Base-by-base conservation (phyloP, 345 rosid species). In the Citrus maxima region DNA sequence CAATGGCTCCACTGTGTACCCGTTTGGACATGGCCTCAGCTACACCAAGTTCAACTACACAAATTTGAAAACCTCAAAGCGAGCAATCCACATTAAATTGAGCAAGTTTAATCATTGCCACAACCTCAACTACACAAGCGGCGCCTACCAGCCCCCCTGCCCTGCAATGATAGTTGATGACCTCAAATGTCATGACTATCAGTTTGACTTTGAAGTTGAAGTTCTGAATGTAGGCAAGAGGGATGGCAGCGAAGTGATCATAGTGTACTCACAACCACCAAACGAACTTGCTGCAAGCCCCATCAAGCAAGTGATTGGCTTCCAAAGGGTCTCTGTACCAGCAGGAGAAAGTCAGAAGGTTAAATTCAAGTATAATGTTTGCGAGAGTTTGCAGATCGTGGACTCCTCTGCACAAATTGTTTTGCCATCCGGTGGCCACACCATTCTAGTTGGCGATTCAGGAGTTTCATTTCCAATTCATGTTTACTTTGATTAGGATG, bases 11-110 rank as follows among this genome's bases (percentile, higher is more conserved):
- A 83, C 86, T 0, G 81, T 88, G 25, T 90, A 80, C 70, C 88
- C 89, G 35, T 92, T 92, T 54, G 89, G 92, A 16, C 62, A 87
- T 14, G 91, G 95, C 27, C 86, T 88, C 2, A 88, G 93, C 77
- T 91, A 86, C 83, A 86, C 92, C 0, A 25, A 10, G 0, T 89
- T 87, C 55, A 54, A 7, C 1, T 80, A 83, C 74, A 61, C 58
- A 54, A 54, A 12, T 0, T 2, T 85, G 14, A 38, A n/a, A 2
- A 28, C 76, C 0, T 8, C 76, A 8, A 30, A 10, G 2, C 34
- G 27, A 1, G 19, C 77, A 0, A 0, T 81, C 24, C 0, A 32
- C 5, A 71, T 84, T 7, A 69, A 60, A 51, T 4, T 79, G 71
- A 38, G 16, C 49, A 82, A 56, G 61, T 69, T 40, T 24, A 82